These are phyloP conservation scores for Tolypocladium capitatum DNA, from an alignment of 2,329 filamentous ascomycete genomes.

Conservation along the genomic window DNA sequence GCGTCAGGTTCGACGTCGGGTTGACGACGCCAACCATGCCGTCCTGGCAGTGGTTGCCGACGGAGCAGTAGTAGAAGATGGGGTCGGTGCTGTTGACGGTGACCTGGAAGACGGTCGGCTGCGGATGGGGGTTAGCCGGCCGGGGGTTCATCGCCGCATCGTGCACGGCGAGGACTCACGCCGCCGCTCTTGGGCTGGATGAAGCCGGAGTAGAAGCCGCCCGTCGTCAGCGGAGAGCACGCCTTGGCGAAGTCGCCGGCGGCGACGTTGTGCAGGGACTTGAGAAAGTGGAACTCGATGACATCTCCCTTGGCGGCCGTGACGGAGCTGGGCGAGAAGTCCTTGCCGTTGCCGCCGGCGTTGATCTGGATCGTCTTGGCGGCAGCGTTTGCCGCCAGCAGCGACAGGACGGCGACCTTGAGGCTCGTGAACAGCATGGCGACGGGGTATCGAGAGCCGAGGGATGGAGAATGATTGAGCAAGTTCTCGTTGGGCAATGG, in stretches of 20 bases:
- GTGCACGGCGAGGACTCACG: not conserved
- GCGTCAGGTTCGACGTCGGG: constrained; percentile 8
- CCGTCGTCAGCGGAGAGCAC: constrained; percentile 24
- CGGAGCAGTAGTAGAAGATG: constrained; percentile 17
- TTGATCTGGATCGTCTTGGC: constrained; percentile 29
- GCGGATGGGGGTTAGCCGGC: constrained; percentile 1
- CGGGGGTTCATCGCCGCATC: no score
- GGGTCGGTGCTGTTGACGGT: constrained; percentile 15
- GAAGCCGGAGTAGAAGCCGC: constrained; percentile 7
- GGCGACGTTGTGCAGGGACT: constrained; percentile 31
- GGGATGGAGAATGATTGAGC: not conserved
- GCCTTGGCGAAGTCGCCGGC: constrained; percentile 33
- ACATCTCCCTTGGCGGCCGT: constrained; percentile 28
- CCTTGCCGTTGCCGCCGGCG: constrained; percentile 32
- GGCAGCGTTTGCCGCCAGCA: constrained; percentile 3
- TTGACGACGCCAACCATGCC: constrained; percentile 20
- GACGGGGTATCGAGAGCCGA: not conserved
- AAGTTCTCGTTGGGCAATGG: not conserved
- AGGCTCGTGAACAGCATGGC: constrained; percentile 7
- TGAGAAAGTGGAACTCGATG: constrained; percentile 36
- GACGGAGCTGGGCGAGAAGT: constrained; percentile 22
- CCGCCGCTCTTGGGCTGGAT: constrained; percentile 1
- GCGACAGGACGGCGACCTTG: constrained; percentile 4
- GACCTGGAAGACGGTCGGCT: constrained; percentile 11
- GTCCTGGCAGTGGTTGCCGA: constrained; percentile 13